Evolutionary conservation across 2,329 filamentous ascomycete species (phyloP), one percentile per base, ranked within the genome.

Genomic region (Trichocomaceae sp.): DNA sequence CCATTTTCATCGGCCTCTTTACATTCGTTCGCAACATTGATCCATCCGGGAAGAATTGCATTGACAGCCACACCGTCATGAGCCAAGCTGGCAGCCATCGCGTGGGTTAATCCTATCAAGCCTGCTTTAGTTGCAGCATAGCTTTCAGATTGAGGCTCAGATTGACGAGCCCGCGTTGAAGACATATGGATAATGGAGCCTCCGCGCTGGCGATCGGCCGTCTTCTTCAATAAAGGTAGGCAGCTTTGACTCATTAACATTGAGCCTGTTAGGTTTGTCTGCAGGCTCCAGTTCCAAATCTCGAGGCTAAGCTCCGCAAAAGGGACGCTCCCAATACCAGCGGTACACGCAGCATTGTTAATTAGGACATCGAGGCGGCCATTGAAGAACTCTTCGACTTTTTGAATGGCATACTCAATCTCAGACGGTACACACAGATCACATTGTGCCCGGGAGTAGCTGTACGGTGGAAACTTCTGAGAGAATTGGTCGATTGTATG

Each of bases 201-300:
- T 20, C 54, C 49, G 23, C 19, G 46, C 37, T 49, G 31, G 23
- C 45, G 54, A 13, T 17, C 37, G 10, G 29, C 17, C 9, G 42
- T 19, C 23, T 48, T 52, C 39, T 41, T 56, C 26, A 56, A 44
- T 37, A 52, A 10, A 10, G 45, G 26, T 2, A 56, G 15, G 19
- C 54, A 56, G 4, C 39, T 50, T 19, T 56, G 54, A 31, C 54
- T 52, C 54, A 56, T 56, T 31, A 56, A 44, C 54, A 56, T 56
- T n/a, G 54, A 20, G 2, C 54, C 49, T 15, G 54, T 56, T 29
- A 56, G 17, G 19, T 56, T 56, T 12, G 49, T 56, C 37, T 56
- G 54, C 15, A 56, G 45, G 29, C 54, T 56, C 31, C 33, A 52
- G 29, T 39, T 56, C 54, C 54, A 56, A 17, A 44, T 33, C 12